Evolutionary conservation across 208 protist genomes (phyloP).

Genomic region (Acanthamoeba castellanii): DNA sequence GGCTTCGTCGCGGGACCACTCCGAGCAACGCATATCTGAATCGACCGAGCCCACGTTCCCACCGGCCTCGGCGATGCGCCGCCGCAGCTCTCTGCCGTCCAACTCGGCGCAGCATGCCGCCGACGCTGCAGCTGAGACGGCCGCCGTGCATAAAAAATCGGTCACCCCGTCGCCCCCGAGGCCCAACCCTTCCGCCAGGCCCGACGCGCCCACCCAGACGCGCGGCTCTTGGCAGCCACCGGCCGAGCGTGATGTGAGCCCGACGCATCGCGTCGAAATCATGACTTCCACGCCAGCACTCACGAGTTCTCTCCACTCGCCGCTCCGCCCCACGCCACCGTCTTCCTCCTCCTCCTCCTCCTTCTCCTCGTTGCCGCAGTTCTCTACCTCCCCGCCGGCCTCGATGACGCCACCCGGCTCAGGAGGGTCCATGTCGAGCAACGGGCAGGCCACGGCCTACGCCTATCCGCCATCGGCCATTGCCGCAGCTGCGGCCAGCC

Average conservation of each 20-base stretch:
- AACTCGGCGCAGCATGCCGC: neutral
- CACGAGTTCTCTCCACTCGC: neutral
- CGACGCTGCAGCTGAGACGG: neutral
- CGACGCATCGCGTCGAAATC: neutral
- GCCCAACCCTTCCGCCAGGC: no score
- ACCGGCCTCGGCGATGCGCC: neutral
- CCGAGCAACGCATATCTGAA: neutral
- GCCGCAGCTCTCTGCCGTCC: slow-evolving; percentile 9
- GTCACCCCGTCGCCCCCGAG: no score
- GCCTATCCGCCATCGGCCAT: neutral
- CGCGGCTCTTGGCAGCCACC: no score
- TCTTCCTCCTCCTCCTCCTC: neutral
- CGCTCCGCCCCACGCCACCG: neutral
- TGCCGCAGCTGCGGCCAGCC: neutral
- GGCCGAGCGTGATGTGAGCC: neutral
- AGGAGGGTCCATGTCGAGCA: neutral
- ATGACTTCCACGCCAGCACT: neutral
- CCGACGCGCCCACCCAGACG: no score
- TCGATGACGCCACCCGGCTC: neutral
- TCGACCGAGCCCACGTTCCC: slow-evolving; percentile 47
- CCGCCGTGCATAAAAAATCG: neutral
- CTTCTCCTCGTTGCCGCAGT: neutral
- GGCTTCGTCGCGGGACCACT: neutral
- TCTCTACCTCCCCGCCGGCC: neutral
- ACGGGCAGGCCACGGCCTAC: neutral